phyloP scores from a whole-genome alignment of 2,329 filamentous ascomycete genomes.

The Fusarium sp. region DNA sequence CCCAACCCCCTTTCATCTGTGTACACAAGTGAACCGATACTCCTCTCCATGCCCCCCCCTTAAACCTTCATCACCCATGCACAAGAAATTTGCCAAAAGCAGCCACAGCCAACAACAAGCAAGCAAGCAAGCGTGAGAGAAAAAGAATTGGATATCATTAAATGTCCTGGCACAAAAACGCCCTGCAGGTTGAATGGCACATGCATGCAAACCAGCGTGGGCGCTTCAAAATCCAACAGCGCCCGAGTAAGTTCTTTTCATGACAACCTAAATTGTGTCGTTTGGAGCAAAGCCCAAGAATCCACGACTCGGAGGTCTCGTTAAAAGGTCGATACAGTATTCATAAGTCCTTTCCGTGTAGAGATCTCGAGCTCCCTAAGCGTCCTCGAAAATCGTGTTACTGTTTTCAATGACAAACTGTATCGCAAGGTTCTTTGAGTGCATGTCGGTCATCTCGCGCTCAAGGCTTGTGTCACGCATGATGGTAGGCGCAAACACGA shows the following conservation, averaged over 20 bases:
- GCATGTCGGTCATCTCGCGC: slow-evolving; percentile 95
- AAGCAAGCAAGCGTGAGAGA: slow-evolving; percentile 21
- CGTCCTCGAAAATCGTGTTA: slow-evolving; percentile 78
- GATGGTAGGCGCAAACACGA: slow-evolving; percentile 97
- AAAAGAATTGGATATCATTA: slow-evolving; percentile 49
- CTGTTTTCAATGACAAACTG: slow-evolving; percentile 95
- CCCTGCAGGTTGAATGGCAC: slow-evolving; percentile 35
- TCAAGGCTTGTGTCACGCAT: slow-evolving; percentile 92
- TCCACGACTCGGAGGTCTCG: slow-evolving; percentile 18
- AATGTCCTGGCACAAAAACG: slow-evolving; percentile 47
- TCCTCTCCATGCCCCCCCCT: slow-evolving; percentile 12
- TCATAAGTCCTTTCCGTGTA: slow-evolving; percentile 14
- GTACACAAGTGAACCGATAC: slow-evolving; percentile 40
- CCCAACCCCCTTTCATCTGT: slow-evolving; percentile 21
- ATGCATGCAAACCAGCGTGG: slow-evolving; percentile 33
- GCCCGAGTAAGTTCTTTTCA: slow-evolving; percentile 34
- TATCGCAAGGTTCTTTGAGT: slow-evolving; percentile 89
- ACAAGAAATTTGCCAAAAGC: slow-evolving; percentile 14
- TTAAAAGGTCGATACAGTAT: slow-evolving; percentile 11
- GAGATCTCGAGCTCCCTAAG: slow-evolving; percentile 24
- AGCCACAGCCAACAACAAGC: slow-evolving; percentile 10
- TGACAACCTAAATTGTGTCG: slow-evolving; percentile 30
- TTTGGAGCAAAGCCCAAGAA: slow-evolving; percentile 23
- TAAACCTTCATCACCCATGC: slow-evolving; percentile 6
- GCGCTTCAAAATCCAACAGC: slow-evolving; percentile 37